These are phyloP conservation scores for Russula sp. DNA, from an alignment of 768 basidiomycete species.

Conservation along the genomic window DNA sequence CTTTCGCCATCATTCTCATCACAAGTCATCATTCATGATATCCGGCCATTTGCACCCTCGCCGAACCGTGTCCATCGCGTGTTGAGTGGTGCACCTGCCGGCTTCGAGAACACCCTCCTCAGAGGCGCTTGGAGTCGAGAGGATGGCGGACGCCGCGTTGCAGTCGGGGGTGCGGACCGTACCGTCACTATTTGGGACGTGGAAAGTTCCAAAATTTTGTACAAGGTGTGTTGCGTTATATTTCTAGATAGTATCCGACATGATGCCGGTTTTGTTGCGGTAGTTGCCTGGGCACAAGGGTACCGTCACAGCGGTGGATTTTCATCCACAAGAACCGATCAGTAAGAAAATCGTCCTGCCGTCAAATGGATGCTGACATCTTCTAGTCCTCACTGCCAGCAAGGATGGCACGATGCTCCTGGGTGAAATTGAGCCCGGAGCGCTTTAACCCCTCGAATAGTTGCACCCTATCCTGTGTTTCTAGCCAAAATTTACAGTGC, in stretches of 20 bases:
- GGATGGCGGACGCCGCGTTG: slow-evolving; percentile 76
- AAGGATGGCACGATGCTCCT: slow-evolving; percentile 91
- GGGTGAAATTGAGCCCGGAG: slow-evolving; percentile 79
- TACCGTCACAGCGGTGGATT: slow-evolving; percentile 92
- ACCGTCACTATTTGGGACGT: slow-evolving; percentile 88
- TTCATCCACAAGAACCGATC: slow-evolving; percentile 95
- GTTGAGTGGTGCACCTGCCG: slow-evolving; percentile 83
- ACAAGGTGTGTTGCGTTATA: slow-evolving; percentile 59
- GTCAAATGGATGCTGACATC: slow-evolving; percentile 8
- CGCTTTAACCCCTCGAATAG: slow-evolving; percentile 8
- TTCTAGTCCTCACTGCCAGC: slow-evolving; percentile 81
- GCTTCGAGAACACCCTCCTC: slow-evolving; percentile 87
- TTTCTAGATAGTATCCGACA: not conserved
- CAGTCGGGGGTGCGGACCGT: slow-evolving; percentile 89
- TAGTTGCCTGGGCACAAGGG: slow-evolving; percentile 96
- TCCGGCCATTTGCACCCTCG: slow-evolving; percentile 89
- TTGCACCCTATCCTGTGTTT: slow-evolving; percentile 4
- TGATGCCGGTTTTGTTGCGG: slow-evolving; percentile 1
- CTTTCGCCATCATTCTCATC: slow-evolving; percentile 91
- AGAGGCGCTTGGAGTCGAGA: slow-evolving; percentile 85
- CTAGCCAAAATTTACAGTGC: slow-evolving; percentile 18
- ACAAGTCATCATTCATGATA: slow-evolving; percentile 84
- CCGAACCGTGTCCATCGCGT: slow-evolving; percentile 78
- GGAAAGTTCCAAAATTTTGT: slow-evolving; percentile 67
- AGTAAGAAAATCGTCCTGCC: slow-evolving; percentile 49